phyloP scores from a whole-genome alignment of 495 filamentous ascomycete genomes.

The Aspergillus ellipticus region DNA sequence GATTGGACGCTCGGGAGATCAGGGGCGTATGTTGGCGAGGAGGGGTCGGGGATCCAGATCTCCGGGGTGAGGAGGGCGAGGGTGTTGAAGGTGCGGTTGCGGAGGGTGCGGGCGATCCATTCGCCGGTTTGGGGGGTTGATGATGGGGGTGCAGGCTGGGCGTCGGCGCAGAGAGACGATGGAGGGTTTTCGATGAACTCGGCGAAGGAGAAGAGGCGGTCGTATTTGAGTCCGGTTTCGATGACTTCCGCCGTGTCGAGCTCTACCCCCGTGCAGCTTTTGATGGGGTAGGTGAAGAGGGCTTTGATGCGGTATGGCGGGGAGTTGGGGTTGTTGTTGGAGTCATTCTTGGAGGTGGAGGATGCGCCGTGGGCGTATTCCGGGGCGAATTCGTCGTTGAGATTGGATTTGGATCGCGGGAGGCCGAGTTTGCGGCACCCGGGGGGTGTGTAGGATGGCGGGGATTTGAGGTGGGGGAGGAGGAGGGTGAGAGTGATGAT shows the following conservation, averaged over 20 bases:
- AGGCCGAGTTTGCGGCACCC: constrained; percentile 38
- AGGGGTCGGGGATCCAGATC: constrained; percentile 73
- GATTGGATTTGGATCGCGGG: constrained; percentile 26
- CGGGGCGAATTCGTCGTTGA: constrained; percentile 36
- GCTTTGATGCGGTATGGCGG: constrained; percentile 73
- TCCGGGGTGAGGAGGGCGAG: constrained; percentile 73
- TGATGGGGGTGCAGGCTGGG: too few species aligned
- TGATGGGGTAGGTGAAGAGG: constrained; percentile 83
- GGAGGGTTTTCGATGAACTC: constrained; percentile 49
- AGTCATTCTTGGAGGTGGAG: constrained; percentile 12
- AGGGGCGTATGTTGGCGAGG: constrained; percentile 37
- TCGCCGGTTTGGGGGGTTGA: constrained; percentile 14
- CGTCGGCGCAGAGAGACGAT: too few species aligned
- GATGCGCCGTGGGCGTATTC: constrained; percentile 30
- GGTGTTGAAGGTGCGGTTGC: constrained; percentile 64
- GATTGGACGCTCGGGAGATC: constrained; percentile 35
- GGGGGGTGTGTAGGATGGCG: constrained; percentile 5
- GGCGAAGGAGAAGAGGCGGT: constrained; percentile 81
- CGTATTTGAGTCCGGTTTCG: constrained; percentile 70
- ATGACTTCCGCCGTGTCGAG: constrained; percentile 62
- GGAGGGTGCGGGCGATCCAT: constrained; percentile 74
- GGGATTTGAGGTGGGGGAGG: constrained; percentile 1
- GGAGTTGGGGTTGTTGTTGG: too few species aligned
- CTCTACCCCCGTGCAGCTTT: constrained; percentile 81
- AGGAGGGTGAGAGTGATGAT: neutral